These are phyloP conservation scores for Candida corydali DNA, from an alignment of 805 yeast species.

Conservation along the genomic window DNA sequence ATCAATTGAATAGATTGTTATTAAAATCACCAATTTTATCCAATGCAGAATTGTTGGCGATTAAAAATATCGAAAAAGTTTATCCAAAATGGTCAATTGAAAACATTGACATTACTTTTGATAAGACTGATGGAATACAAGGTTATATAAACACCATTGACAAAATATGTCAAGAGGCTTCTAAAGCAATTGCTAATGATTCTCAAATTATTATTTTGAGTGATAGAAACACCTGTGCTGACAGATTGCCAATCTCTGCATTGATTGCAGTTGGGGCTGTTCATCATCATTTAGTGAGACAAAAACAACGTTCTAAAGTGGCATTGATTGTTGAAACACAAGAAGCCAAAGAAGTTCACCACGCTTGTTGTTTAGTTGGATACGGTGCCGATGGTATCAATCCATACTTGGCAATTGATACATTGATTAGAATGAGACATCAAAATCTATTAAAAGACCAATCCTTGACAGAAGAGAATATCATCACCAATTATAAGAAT, in stretches of 20 bases:
- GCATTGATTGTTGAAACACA: constrained; percentile 91
- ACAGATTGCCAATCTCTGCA: constrained; percentile 78
- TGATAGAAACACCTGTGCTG: constrained; percentile 59
- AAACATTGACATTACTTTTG: constrained; percentile 84
- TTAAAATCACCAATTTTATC: constrained; percentile 80
- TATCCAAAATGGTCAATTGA: constrained; percentile 86
- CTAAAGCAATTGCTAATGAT: constrained; percentile 73
- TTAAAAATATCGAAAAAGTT: constrained; percentile 64
- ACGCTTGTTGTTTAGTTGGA: constrained; percentile 88
- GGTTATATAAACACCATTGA: constrained; percentile 87
- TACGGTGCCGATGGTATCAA: constrained; percentile 96
- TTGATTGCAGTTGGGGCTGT: constrained; percentile 94
- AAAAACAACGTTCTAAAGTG: constrained; percentile 92
- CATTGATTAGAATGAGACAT: constrained; percentile 75
- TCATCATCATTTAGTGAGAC: constrained; percentile 93
- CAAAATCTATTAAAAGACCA: constrained; percentile 65
- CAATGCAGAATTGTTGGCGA: constrained; percentile 68
- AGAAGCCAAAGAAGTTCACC: constrained; percentile 97
- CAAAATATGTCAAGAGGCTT: constrained; percentile 81
- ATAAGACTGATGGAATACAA: constrained; percentile 72
- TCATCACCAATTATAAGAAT: constrained; percentile 74
- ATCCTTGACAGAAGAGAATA: constrained; percentile 51
- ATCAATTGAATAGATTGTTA: constrained; percentile 85
- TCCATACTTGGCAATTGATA: constrained; percentile 91
- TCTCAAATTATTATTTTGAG: constrained; percentile 72